Evolutionary conservation across 208 protist genomes (phyloP).

Genomic region (Vickermania spadyakhi): DNA sequence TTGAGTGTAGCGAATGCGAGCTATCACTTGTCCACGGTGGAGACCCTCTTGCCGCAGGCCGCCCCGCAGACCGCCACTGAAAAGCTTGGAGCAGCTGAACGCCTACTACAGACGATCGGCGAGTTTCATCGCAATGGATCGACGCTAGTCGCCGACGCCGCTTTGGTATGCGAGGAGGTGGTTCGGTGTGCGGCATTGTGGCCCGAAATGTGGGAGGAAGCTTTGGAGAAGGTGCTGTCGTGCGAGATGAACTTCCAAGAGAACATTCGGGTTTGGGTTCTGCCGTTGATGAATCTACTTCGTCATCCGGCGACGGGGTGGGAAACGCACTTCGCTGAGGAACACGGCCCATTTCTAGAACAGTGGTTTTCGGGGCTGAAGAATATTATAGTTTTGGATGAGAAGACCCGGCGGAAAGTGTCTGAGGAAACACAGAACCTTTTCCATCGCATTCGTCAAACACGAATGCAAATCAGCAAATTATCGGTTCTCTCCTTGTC

Average conservation of each 20-base stretch:
- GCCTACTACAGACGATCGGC: constrained; percentile 64
- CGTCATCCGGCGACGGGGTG: constrained; percentile 88
- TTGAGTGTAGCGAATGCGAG: constrained; percentile 96
- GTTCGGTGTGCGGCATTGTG: constrained; percentile 98
- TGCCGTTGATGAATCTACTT: constrained; percentile 93
- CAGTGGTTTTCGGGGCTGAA: constrained; percentile 71
- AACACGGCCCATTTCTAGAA: constrained; percentile 51
- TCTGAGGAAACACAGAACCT: constrained; percentile 87
- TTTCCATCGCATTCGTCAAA: not conserved
- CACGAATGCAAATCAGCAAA: constrained; percentile 85
- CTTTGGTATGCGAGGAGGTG: constrained; percentile 95
- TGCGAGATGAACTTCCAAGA: constrained; percentile 89
- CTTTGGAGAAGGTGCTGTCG: constrained; percentile 30
- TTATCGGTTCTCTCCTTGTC: constrained; percentile 95
- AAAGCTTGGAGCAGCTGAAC: constrained; percentile 48
- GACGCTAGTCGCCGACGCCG: constrained; percentile 91
- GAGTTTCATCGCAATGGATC: constrained; percentile 79
- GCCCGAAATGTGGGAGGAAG: constrained; percentile 92
- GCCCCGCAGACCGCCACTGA: constrained; percentile 39
- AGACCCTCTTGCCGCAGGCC: constrained; percentile 1
- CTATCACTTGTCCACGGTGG: constrained; percentile 8
- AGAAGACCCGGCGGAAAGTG: not conserved
- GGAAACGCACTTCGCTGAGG: constrained; percentile 92
- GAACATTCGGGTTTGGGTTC: constrained; percentile 89
- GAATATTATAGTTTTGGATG: not conserved